Evolutionary conservation across 768 basidiomycete genomes (phyloP), one percentile per base, ranked within the genome.

Genomic region (Agaricus blazei): DNA sequence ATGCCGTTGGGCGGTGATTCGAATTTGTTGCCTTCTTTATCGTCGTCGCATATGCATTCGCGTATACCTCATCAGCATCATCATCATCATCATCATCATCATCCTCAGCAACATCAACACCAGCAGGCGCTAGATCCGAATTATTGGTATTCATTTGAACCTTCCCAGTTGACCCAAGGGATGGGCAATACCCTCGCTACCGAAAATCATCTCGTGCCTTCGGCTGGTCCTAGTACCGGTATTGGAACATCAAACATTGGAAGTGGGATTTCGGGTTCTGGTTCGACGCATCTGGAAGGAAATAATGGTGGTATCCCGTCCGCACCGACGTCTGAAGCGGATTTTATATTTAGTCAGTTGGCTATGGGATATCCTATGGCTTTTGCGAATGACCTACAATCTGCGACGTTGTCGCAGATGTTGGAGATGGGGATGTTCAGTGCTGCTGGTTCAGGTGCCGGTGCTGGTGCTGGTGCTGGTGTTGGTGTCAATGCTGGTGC

Each of bases 1-100:
- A 60, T 85, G 0, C 85, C 85, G 1, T 52, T 74, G 7, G 70
- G 73, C 54, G 67, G 69, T 0, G 68, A 70, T 23, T 62, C 68
- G 15, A 60, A 67, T 12, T 59, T 59, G 38, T 27, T n/a, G 3
- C 46, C 44, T 38, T 36, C 51, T 6, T 48, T 54, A 12, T 40
- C 48, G 5, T 43, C 54, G 12, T 54, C 53, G 19, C 43, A 48
- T 31, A 15, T 34, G 2, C 51, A 45, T 0, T n/a, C 45, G 31
- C 54, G 27, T 27, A 11, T 31, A 34, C 54, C 4, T 51, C 56
- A 12, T 29, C 48, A 6, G 26, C 52, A 14, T 53, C 52, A 36
- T 31, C 48, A 9, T 23, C 38, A 28, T 24, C 37, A 51, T 7
- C 38, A 11, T 34, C 51, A 46, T 43, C 51, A 48, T 27, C 8